Percentiles rank a stretch among this genome's conserved stretches.
Conservation (phyloP, 2,329 filamentous ascomycete species). For the Arthrobotrys musiformis region DNA sequence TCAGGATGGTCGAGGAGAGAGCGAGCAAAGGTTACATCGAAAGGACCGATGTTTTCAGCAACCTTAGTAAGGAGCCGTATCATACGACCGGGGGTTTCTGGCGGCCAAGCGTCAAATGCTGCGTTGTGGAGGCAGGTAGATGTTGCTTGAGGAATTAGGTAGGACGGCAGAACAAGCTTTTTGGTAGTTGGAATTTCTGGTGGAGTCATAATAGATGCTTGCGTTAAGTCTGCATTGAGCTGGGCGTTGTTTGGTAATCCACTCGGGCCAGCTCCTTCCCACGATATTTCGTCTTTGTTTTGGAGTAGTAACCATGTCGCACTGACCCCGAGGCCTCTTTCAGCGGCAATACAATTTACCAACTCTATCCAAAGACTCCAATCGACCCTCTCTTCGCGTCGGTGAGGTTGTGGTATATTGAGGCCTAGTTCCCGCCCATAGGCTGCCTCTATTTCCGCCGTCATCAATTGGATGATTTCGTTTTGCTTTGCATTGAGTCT, state of each 20-base stretch:
- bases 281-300: slow-evolving; percentile 20
- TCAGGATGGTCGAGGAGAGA: slow-evolving; percentile 44
- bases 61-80: slow-evolving; percentile 31
- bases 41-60: slow-evolving; percentile 32
- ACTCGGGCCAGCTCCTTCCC: slow-evolving; percentile 1
- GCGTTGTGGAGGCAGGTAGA: slow-evolving; percentile 40
- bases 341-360: slow-evolving; percentile 49
- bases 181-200: not conserved
- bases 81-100: slow-evolving; percentile 46
- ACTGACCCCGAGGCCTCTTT: slow-evolving; percentile 46
- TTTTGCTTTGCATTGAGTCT: slow-evolving; percentile 17
- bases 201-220: not conserved
- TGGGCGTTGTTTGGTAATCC: not conserved
- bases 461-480: slow-evolving; percentile 43
- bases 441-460: slow-evolving; percentile 39
- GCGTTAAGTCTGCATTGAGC: not conserved
- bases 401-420: slow-evolving; percentile 28
- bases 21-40: slow-evolving; percentile 28
- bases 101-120: slow-evolving; percentile 48
- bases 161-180: slow-evolving; percentile 43
- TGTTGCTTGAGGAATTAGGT: slow-evolving; percentile 34
- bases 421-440: slow-evolving; percentile 29
- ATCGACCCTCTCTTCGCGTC: slow-evolving; percentile 13
- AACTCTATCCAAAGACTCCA: slow-evolving; percentile 53
- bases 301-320: slow-evolving; percentile 50